phyloP scores from a whole-genome alignment of 306 rosid genomes.

The Lotus japonicus region DNA sequence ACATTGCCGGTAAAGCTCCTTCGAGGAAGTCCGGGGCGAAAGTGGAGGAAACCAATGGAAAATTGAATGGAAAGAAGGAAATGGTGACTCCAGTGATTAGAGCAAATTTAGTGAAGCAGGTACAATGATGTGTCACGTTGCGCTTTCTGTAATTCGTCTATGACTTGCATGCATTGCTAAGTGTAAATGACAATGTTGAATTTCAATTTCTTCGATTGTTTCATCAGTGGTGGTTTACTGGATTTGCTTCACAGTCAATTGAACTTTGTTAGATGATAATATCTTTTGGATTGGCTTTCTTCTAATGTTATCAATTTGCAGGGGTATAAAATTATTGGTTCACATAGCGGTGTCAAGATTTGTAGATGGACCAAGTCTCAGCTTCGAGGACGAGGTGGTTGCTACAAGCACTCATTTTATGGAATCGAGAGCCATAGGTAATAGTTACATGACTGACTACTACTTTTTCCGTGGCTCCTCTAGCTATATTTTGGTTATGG shows the following conservation, averaged over 20 bases:
- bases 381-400: slow-evolving; percentile 97
- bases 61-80: slow-evolving; percentile 52
- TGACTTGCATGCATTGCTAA: background rate
- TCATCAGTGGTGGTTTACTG: background rate
- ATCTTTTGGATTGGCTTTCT: slow-evolving; percentile 7
- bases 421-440: slow-evolving; percentile 99
- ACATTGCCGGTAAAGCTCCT: slow-evolving; percentile 91
- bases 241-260: background rate
- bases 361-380: slow-evolving; percentile 99
- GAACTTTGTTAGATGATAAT: slow-evolving; percentile 8
- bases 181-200: background rate
- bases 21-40: slow-evolving; percentile 40
- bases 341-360: slow-evolving; percentile 94
- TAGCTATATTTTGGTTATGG: background rate
- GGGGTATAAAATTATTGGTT: slow-evolving; percentile 90
- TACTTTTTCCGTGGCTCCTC: background rate
- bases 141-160: background rate
- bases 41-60: slow-evolving; percentile 52
- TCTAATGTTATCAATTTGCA: slow-evolving; percentile 36
- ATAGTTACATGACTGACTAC: background rate
- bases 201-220: background rate
- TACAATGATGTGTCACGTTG: slow-evolving; percentile 2
- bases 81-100: slow-evolving; percentile 95
- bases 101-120: slow-evolving; percentile 92
- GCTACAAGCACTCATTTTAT: slow-evolving; percentile 98